Percentiles rank a stretch among this genome's conserved stretches.
These are phyloP conservation scores for Basipetospora chlamydospora DNA, from an alignment of 2,329 filamentous ascomycete genomes.

Conservation along the genomic window DNA sequence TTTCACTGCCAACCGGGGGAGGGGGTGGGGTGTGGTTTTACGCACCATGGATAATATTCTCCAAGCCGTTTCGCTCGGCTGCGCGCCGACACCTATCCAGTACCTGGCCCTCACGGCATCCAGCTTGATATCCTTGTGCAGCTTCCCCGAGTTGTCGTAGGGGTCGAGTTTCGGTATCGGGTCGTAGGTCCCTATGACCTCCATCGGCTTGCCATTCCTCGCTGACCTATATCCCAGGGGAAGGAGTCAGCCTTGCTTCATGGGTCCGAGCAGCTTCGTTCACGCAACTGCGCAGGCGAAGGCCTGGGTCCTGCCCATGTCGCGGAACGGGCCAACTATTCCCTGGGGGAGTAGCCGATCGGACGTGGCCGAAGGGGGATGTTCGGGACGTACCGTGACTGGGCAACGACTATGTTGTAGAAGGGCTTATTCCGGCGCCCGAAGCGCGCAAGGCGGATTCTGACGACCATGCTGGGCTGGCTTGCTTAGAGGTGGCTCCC, in stretches of 20 bases:
- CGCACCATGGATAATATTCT: slow-evolving; percentile 66
- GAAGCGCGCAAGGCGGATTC: slow-evolving; percentile 87
- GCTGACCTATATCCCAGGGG: slow-evolving; percentile 48
- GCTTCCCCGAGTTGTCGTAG: slow-evolving; percentile 46
- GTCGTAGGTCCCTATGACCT: slow-evolving; percentile 76
- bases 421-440: slow-evolving; percentile 77
- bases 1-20: no score
- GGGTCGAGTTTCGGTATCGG: slow-evolving; percentile 48
- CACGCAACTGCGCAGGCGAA: no score
- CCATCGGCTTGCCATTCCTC: slow-evolving; percentile 74
- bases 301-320: no score
- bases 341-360: not conserved
- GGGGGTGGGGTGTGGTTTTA: not conserved
- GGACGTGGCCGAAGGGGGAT: not conserved
- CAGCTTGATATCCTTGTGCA: slow-evolving; percentile 84
- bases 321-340: no score
- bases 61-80: slow-evolving; percentile 85
- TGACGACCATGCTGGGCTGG: slow-evolving; percentile 66
- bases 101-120: slow-evolving; percentile 73
- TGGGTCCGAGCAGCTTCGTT: no score
- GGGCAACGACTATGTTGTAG: slow-evolving; percentile 94
- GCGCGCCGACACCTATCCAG: slow-evolving; percentile 93
- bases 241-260: no score
- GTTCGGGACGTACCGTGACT: slow-evolving; percentile 54
- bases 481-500: no score